These are phyloP conservation scores for Geotrichum citri-aurantii DNA, from an alignment of 1,139 yeast genomes.

Conservation along the genomic window DNA sequence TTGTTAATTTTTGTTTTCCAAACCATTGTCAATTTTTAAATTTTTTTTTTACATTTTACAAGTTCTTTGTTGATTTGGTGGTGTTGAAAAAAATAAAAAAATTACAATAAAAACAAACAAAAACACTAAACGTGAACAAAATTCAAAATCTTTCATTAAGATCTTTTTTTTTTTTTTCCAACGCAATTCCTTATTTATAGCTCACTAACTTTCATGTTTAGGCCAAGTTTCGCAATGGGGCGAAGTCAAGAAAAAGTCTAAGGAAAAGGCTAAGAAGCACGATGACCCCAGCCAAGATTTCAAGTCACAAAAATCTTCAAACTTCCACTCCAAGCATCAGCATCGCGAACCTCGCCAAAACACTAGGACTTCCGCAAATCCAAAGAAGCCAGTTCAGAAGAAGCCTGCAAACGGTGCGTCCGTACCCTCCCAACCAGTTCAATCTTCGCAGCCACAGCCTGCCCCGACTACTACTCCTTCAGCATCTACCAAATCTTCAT, in stretches of 20 bases:
- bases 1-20: neutral
- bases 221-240: conserved; percentile 53
- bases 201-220: conserved; percentile 3
- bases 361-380: neutral
- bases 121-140: neutral
- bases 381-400: neutral
- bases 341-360: conserved; percentile 10
- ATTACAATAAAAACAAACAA: neutral
- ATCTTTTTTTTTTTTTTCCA: neutral
- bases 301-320: conserved; percentile 3
- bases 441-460: conserved; percentile 3
- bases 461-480: conserved; percentile 23
- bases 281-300: conserved; percentile 12
- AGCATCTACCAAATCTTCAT: conserved; percentile 20
- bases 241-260: conserved; percentile 53
- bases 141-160: too few relatives aligned
- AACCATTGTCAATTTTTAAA: conserved; percentile 26
- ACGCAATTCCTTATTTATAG: neutral
- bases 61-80: conserved; percentile 6
- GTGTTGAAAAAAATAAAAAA: neutral
- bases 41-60: conserved; percentile 29
- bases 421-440: conserved; percentile 22
- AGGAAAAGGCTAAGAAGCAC: conserved; percentile 39
- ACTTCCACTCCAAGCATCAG: conserved; percentile 12
- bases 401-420: conserved; percentile 10